Conservation (phyloP, 495 filamentous ascomycete genomes). For the Daldinia childiae region DNA sequence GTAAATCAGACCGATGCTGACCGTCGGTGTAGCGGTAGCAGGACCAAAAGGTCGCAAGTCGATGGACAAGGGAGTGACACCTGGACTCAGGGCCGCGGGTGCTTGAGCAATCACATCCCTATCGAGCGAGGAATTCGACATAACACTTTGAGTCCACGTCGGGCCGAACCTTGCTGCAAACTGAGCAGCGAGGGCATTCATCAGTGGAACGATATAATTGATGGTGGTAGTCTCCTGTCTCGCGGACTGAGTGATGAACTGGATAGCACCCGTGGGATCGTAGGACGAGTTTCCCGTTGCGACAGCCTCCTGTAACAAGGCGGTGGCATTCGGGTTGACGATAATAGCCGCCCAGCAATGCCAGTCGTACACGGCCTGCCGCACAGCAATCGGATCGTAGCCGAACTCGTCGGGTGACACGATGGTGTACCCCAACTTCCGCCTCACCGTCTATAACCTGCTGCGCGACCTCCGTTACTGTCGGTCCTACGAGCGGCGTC, state of each 20-base stretch:
- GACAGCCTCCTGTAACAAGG: conserved; percentile 66
- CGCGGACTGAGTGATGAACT: conserved; percentile 66
- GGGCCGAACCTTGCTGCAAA: conserved; percentile 63
- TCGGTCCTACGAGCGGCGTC: conserved; percentile 65
- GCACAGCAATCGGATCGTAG: conserved; percentile 67
- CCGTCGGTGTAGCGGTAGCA: conserved; percentile 64
- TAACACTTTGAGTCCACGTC: conserved; percentile 59
- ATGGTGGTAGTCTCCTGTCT: conserved; percentile 65
- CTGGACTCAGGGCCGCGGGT: conserved; percentile 70
- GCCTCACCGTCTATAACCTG: conserved; percentile 47
- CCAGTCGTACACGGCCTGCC: conserved; percentile 69
- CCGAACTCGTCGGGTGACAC: conserved; percentile 63
- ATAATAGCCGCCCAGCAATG: conserved; percentile 71
- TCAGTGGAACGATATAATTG: conserved; percentile 63
- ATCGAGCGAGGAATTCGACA: conserved; percentile 50
- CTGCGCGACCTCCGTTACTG: conserved; percentile 56
- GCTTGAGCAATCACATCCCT: conserved; percentile 55
- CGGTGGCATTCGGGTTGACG: conserved; percentile 72
- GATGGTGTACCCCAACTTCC: conserved; percentile 61
- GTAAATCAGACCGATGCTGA: conserved; percentile 75
- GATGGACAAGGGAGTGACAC: conserved; percentile 66
- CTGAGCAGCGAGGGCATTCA: conserved; percentile 55
- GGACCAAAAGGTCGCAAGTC: conserved; percentile 72
- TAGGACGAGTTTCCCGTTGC: conserved; percentile 67
- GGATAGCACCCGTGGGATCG: conserved; percentile 69